Conservation (phyloP, 2,329 filamentous ascomycete species). For the Scytalidium sp. region DNA sequence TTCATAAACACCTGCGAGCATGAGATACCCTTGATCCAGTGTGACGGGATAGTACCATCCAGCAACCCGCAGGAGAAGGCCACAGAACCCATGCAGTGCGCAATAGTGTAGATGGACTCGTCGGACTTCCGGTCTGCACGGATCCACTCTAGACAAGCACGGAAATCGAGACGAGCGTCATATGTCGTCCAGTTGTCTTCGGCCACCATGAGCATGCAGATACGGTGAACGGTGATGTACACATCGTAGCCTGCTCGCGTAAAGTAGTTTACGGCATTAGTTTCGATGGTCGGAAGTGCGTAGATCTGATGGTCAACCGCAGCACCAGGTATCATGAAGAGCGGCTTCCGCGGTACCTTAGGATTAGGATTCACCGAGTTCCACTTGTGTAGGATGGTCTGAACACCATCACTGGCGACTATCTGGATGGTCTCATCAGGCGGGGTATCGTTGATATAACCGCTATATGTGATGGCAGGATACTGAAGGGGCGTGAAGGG, state of each 20-base stretch:
- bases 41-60: constrained; percentile 54
- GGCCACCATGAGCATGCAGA: constrained; percentile 49
- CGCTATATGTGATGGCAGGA: constrained; percentile 42
- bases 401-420: constrained; percentile 48
- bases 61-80: constrained; percentile 57
- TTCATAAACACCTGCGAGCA: constrained; percentile 63
- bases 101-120: constrained; percentile 52
- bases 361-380: constrained; percentile 38
- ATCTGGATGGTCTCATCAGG: constrained; percentile 43
- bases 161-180: constrained; percentile 57
- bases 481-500: constrained; percentile 57
- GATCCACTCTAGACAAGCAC: constrained; percentile 52
- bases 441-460: constrained; percentile 50
- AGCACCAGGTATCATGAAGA: constrained; percentile 62
- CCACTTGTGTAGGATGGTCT: constrained; percentile 54
- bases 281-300: constrained; percentile 59
- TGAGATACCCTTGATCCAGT: constrained; percentile 56
- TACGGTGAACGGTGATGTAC: constrained; percentile 55
- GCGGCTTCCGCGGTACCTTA: constrained; percentile 37
- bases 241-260: constrained; percentile 57
- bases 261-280: constrained; percentile 63
- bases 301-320: constrained; percentile 63
- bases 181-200: constrained; percentile 55
- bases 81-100: constrained; percentile 63
- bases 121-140: constrained; percentile 31